These are phyloP conservation scores for Calendula officinalis DNA, from an alignment of 129 eudicot genomes.

Conservation along the genomic window DNA sequence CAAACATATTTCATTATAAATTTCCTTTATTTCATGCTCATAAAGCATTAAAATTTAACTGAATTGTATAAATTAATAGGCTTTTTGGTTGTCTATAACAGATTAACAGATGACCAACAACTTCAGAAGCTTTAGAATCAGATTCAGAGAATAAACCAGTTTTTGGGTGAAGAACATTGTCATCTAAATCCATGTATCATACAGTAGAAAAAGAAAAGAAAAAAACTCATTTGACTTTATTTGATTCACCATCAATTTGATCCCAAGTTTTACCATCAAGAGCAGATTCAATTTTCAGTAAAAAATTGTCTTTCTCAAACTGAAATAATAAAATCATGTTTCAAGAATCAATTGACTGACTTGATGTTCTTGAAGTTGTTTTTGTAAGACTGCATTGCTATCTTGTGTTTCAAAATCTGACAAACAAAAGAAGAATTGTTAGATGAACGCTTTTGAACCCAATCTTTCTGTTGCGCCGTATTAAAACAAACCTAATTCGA, in stretches of 20 bases:
- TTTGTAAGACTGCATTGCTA: constrained; percentile 58
- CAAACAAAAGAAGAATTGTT: background rate
- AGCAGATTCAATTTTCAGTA: constrained; percentile 70
- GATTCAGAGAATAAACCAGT: constrained; percentile 38
- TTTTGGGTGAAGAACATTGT: constrained; percentile 44
- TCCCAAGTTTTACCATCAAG: constrained; percentile 79
- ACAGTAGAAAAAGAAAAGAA: background rate
- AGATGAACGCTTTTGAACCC: background rate
- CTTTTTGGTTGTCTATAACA: constrained; percentile 1
- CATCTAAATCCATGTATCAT: constrained; percentile 44
- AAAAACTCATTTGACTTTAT: constrained; percentile 44
- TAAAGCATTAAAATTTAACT: background rate
- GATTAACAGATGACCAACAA: constrained; percentile 44
- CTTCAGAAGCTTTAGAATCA: constrained; percentile 40
- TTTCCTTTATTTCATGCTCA: background rate
- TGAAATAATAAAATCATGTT: constrained; percentile 24
- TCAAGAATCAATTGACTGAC: constrained; percentile 13
- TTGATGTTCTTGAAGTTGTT: constrained; percentile 64
- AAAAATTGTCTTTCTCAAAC: constrained; percentile 79
- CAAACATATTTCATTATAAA: constrained; percentile 9
- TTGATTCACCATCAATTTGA: constrained; percentile 45
- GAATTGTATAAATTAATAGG: background rate
- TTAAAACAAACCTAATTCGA: too few species aligned
- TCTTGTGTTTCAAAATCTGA: constrained; percentile 77
- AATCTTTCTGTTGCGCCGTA: too few species aligned